Conservation (phyloP, 768 basidiomycete genomes). For the Boletus sp. region DNA sequence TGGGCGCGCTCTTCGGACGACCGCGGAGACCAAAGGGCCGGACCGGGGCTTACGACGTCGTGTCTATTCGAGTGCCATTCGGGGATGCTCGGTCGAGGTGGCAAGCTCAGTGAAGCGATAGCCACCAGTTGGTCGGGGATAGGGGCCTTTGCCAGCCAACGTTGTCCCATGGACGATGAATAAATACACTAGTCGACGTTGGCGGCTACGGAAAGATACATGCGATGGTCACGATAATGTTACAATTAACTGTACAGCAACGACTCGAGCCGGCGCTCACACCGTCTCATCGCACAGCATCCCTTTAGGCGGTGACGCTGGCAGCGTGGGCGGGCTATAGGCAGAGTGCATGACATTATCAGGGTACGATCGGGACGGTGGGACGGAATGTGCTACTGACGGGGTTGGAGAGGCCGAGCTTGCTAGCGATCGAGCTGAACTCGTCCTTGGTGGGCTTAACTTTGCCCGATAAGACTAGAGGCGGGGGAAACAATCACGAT, state of each 20-base stretch:
- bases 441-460: constrained; percentile 45
- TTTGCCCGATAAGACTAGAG: constrained; percentile 48
- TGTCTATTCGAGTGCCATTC: too few species aligned
- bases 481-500: neutral
- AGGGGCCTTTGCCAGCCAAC: neutral
- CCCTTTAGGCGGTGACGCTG: neutral
- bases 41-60: neutral
- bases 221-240: neutral
- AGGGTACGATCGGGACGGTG: neutral
- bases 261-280: neutral
- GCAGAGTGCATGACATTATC: neutral
- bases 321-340: neutral
- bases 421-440: constrained; percentile 46
- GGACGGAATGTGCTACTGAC: constrained; percentile 24
- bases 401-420: constrained; percentile 38
- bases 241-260: constrained; percentile 15
- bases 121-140: neutral
- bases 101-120: too few species aligned
- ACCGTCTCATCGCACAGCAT: too few species aligned
- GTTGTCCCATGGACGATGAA: neutral
- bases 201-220: neutral
- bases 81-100: too few species aligned
- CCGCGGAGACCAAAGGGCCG: neutral
- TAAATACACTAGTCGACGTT: neutral
- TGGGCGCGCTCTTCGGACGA: neutral